These are phyloP conservation scores for Besnoitia besnoiti DNA, from an alignment of 169 alveolate species.

Conservation along the genomic window DNA sequence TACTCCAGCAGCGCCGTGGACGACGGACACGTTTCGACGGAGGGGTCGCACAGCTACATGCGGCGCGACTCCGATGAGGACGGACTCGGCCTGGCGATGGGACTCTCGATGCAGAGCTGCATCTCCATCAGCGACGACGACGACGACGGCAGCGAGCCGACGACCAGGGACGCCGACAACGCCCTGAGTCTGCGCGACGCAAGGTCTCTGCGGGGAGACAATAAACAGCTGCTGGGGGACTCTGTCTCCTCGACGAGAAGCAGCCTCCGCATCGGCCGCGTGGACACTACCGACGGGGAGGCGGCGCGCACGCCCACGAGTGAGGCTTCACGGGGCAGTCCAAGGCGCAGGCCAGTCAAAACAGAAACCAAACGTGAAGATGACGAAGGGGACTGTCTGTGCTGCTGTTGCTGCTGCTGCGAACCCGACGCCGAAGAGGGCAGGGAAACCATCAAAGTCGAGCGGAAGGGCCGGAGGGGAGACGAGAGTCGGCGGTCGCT, in stretches of 20 bases:
- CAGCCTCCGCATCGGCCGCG: not conserved
- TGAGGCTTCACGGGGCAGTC: not conserved
- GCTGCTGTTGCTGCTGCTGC: not conserved
- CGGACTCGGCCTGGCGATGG: not conserved
- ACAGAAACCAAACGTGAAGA: not conserved
- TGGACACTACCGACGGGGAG: too few species aligned
- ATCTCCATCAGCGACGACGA: not conserved
- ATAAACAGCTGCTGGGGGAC: not conserved
- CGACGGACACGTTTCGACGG: not conserved
- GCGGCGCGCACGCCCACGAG: not conserved
- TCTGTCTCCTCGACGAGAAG: not conserved
- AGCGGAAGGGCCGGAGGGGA: not conserved
- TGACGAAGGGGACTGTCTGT: not conserved
- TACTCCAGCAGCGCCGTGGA: not conserved
- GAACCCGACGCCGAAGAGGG: not conserved
- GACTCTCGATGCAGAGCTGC: constrained; percentile 5
- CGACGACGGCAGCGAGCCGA: not conserved
- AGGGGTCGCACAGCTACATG: not conserved
- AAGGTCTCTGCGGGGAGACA: not conserved
- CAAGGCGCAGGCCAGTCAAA: not conserved
- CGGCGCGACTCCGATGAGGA: not conserved
- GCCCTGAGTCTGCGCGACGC: not conserved
- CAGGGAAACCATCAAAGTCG: not conserved
- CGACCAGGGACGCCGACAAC: not conserved
- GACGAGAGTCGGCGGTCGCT: not conserved